These are phyloP conservation scores for Ceriops decandra DNA, from an alignment of 345 rosid species.

Conservation along the genomic window DNA sequence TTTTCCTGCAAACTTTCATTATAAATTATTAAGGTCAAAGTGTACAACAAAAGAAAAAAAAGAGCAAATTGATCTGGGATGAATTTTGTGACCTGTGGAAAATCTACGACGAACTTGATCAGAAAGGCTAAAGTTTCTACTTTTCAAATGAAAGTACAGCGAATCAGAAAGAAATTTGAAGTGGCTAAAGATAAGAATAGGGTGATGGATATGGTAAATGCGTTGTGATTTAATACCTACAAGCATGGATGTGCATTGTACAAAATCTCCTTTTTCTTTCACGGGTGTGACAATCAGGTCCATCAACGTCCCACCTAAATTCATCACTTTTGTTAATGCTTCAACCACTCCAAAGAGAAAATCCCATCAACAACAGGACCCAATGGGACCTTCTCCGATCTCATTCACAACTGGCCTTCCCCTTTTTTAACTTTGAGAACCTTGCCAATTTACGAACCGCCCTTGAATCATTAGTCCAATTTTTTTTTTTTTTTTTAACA, in stretches of 20 bases:
- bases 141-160: too few relatives aligned
- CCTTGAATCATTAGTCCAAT: too few relatives aligned
- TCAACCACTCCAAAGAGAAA: slow-evolving; percentile 29
- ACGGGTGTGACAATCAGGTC: slow-evolving; percentile 29
- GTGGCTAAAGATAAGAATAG: background rate
- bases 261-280: slow-evolving; percentile 9
- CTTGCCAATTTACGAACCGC: too few relatives aligned
- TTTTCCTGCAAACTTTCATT: background rate
- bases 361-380: slow-evolving; percentile 3
- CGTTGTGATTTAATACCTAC: background rate
- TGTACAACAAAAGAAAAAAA: background rate
- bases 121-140: too few relatives aligned
- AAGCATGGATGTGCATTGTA: background rate
- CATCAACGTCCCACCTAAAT: slow-evolving; percentile 33
- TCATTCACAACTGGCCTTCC: background rate
- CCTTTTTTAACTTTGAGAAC: background rate
- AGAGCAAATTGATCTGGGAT: too few relatives aligned
- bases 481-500: too few relatives aligned
- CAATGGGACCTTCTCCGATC: background rate
- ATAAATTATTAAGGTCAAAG: background rate
- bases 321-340: slow-evolving; percentile 30
- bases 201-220: slow-evolving; percentile 3
- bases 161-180: too few relatives aligned
- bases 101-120: too few relatives aligned
- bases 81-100: too few relatives aligned